Evolutionary conservation across 148 eudicot genomes (phyloP), one percentile per base, ranked within the genome.

Genomic region (Pharnaceum exiguum): DNA sequence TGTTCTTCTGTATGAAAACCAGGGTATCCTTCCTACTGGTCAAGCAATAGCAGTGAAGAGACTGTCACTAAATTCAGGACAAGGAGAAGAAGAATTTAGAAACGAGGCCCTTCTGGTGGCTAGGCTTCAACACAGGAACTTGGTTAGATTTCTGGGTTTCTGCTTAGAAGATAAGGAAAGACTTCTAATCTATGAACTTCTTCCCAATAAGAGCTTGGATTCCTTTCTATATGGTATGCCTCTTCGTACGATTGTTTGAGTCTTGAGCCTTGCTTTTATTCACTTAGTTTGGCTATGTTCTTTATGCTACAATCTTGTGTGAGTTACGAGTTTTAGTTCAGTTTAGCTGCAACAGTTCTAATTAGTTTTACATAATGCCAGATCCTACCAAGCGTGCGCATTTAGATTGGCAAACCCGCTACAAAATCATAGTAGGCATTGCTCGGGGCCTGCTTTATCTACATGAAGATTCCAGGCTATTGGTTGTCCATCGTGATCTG

Each of bases 401-500:
- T 18, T 47, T 83, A 28, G 80, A 77, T 57, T 83, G 89, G 85
- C 52, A 54, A 15, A 72, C 57, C 8, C 75, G 85, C 17, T 72
- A 63, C 70, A 83, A 69, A 38, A 77, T 83, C 39, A 80, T 83
- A 17, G 53, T 40, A 42, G 90, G 90, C 29, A 63, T 84, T 21
- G 83, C 79, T 35, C 66, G 66, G 4, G 90, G 90, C 11, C 53
- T 84, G 15, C 62, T 77, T 0, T 83, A 83, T 47, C 69, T 83
- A 46, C 83, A 83, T 16, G 83, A 77, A 58, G 86, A 83, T 63
- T 83, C 89, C 21, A 68, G 85, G 4, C 67, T 83, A 36, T 60
- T 58, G 18, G 73, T 82, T 50, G 65, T 82, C 59, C 88, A 82
- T 49, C 82, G 88, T 6, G 88, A 79, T 68, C 66, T 81, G 28